Percentiles rank a stretch among this genome's conserved stretches.
Evolutionary conservation across 78 protist genomes (phyloP).

Genomic region (Dictyostelium capitatum): DNA sequence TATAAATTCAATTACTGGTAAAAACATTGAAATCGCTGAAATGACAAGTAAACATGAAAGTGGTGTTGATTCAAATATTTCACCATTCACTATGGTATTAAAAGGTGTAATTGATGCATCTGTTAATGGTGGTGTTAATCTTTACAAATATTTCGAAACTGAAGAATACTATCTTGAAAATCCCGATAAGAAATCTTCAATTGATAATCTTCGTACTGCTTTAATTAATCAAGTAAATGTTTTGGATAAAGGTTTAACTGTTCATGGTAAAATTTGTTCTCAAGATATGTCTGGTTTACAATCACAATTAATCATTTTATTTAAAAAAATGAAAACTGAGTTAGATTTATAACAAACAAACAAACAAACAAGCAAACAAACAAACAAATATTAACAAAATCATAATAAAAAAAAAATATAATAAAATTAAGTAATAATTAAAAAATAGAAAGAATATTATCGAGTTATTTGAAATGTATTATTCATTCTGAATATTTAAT

Average conservation of each 20-base stretch:
- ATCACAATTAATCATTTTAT: conserved; percentile 13
- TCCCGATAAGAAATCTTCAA: conserved; percentile 24
- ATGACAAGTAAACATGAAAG: conserved; percentile 36
- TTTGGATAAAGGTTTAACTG: conserved; percentile 17
- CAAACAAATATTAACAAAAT: too few relatives aligned
- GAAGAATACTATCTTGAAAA: conserved; percentile 41
- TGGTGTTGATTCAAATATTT: conserved; percentile 28
- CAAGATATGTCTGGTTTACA: conserved; percentile 72
- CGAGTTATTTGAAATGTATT: too few relatives aligned
- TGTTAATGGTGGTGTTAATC: conserved; percentile 87
- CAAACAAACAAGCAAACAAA: too few relatives aligned
- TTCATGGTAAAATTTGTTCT: conserved; percentile 64
- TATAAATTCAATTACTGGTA: conserved; percentile 66
- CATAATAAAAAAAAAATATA: too few relatives aligned
- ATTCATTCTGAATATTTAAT: too few relatives aligned
- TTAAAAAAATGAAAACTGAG: conserved; percentile 24
- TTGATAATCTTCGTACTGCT: conserved; percentile 45
- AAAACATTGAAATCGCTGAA: conserved; percentile 82
- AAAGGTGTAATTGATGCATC: conserved; percentile 92
- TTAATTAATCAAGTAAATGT: conserved; percentile 34
- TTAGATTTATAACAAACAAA: conserved; percentile 21
- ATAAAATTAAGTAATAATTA: too few relatives aligned
- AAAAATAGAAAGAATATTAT: too few relatives aligned
- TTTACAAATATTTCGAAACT: conserved; percentile 83
- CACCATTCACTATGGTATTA: conserved; percentile 86